phyloP scores from a whole-genome alignment of 441 rosid species.

The Adansonia madagascariensis region DNA sequence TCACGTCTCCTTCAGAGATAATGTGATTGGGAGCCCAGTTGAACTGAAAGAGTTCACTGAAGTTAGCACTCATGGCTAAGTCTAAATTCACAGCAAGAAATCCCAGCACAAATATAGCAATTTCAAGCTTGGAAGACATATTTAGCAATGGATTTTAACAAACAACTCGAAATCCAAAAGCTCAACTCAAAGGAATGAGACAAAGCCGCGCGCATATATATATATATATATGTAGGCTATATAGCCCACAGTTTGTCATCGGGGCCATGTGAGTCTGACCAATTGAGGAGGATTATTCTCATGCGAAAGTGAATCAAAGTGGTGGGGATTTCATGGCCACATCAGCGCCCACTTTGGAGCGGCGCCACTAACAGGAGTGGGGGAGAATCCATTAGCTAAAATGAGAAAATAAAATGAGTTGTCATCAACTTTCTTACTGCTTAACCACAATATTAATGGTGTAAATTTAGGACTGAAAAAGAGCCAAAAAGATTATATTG shows the following conservation, averaged over 20 bases:
- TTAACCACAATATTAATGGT: background rate
- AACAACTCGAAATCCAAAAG: background rate
- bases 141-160: slow-evolving; percentile 2
- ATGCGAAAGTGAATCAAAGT: background rate
- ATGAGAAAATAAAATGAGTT: slow-evolving; percentile 17
- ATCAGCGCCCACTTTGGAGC: slow-evolving; percentile 19
- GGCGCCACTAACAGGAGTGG: slow-evolving; percentile 15
- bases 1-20: slow-evolving; percentile 17
- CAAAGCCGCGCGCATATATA: background rate
- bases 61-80: background rate
- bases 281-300: background rate
- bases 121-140: slow-evolving; percentile 1
- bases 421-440: slow-evolving; percentile 24
- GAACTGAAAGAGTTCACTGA: slow-evolving; percentile 17
- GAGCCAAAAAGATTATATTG: background rate
- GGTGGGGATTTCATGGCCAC: slow-evolving; percentile 11
- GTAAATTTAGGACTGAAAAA: background rate
- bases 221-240: background rate
- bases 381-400: background rate
- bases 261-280: slow-evolving; percentile 16
- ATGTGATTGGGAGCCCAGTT: slow-evolving; percentile 23
- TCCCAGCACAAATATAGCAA: slow-evolving; percentile 5
- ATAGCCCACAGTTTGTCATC: background rate
- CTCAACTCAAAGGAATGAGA: background rate
- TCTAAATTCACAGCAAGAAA: background rate